A percentile compares a stretch with the other conserved stretches of the same genome.
phyloP scores from a whole-genome alignment of 805 yeast genomes.

The Wickerhamomyces mucosus region DNA sequence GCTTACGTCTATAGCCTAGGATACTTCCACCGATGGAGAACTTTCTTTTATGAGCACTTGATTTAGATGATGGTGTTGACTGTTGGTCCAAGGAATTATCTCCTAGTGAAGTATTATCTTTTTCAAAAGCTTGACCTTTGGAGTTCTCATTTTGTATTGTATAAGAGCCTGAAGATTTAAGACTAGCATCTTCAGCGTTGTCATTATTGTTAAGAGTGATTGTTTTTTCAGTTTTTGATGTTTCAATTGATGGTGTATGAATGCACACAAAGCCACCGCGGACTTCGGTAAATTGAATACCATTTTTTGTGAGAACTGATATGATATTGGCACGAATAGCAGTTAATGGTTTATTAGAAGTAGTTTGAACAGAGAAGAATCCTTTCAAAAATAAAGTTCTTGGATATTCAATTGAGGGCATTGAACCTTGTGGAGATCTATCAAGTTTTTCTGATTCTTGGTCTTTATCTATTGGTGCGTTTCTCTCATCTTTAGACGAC shows the following conservation, averaged over 20 bases:
- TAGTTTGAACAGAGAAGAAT: slow-evolving; percentile 88
- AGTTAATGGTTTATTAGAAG: slow-evolving; percentile 86
- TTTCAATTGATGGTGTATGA: slow-evolving; percentile 41
- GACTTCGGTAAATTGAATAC: slow-evolving; percentile 79
- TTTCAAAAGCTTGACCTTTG: slow-evolving; percentile 8
- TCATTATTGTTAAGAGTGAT: slow-evolving; percentile 1
- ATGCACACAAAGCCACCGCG: slow-evolving; percentile 89
- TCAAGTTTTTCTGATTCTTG: slow-evolving; percentile 42
- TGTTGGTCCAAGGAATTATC: slow-evolving; percentile 13
- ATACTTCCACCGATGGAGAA: slow-evolving; percentile 54
- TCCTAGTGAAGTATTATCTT: slow-evolving; percentile 6
- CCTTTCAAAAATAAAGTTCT: slow-evolving; percentile 87
- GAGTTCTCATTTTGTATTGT: slow-evolving; percentile 2
- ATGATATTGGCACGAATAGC: slow-evolving; percentile 81
- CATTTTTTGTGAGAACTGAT: slow-evolving; percentile 61
- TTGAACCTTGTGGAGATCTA: slow-evolving; percentile 60
- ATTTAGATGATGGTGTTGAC: slow-evolving; percentile 15
- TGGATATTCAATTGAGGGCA: slow-evolving; percentile 94
- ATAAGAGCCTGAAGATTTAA: slow-evolving; percentile 8
- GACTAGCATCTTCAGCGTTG: slow-evolving; percentile 2
- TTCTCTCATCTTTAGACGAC: slow-evolving; percentile 7
- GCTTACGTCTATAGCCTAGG: slow-evolving; percentile 39
- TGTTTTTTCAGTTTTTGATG: slow-evolving; percentile 1
- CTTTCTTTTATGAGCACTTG: slow-evolving; percentile 46
- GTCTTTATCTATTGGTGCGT: slow-evolving; percentile 18